Conservation (phyloP, 371 early-diverging fungal species). For the Lichtheimia hyalospora region DNA sequence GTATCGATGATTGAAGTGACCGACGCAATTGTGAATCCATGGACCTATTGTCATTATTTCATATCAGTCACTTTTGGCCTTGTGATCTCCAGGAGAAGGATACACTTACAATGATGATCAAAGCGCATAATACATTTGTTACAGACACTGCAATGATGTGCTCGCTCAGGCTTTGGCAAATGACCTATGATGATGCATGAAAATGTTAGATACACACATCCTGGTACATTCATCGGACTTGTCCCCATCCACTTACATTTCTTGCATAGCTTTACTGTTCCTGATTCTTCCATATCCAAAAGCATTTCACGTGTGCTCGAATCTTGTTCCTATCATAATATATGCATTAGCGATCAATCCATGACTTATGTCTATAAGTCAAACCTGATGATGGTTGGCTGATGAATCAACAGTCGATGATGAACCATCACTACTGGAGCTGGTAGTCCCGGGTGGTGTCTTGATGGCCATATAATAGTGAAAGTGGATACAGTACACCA, state of each 20-base stretch:
- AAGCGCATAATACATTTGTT: slow-evolving; percentile 77
- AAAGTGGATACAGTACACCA: slow-evolving; percentile 56
- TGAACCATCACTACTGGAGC: background rate
- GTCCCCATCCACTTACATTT: slow-evolving; percentile 35
- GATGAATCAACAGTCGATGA: background rate
- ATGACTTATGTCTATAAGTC: too few relatives aligned
- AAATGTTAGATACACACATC: too few relatives aligned
- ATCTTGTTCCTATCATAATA: slow-evolving; percentile 20
- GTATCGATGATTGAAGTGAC: slow-evolving; percentile 80
- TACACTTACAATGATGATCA: slow-evolving; percentile 64
- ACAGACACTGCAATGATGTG: slow-evolving; percentile 93
- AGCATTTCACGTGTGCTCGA: slow-evolving; percentile 32
- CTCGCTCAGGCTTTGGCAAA: slow-evolving; percentile 83
- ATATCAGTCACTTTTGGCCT: background rate
- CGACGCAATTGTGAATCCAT: slow-evolving; percentile 85
- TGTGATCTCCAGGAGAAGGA: too few relatives aligned
- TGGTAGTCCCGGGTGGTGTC: slow-evolving; percentile 34
- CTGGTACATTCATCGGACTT: too few relatives aligned
- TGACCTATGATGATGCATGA: slow-evolving; percentile 35
- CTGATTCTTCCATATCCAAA: slow-evolving; percentile 49
- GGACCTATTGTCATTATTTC: slow-evolving; percentile 33
- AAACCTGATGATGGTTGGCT: too few relatives aligned
- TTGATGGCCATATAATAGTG: slow-evolving; percentile 63
- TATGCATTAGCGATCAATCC: background rate
- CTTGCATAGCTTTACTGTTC: slow-evolving; percentile 48